phyloP scores from a whole-genome alignment of 768 basidiomycete species.

The Rhodotorula babjevae region DNA sequence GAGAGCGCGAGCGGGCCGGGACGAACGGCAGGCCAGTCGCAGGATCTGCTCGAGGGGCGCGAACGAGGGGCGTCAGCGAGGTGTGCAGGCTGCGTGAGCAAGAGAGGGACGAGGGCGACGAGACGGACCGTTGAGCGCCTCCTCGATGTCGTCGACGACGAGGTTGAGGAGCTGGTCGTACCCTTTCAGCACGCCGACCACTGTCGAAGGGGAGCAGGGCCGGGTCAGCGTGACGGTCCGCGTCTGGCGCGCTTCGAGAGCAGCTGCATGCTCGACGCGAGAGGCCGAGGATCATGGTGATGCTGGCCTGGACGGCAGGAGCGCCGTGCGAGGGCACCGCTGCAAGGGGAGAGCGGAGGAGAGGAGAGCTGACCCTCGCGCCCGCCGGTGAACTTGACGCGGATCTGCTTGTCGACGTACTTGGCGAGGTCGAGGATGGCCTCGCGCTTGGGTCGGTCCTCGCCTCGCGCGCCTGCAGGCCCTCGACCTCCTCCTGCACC shows the following conservation, averaged over 20 bases:
- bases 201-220: slow-evolving; percentile 44
- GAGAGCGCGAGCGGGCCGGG: slow-evolving; percentile 44
- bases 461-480: slow-evolving; percentile 39
- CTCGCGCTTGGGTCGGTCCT: slow-evolving; percentile 77
- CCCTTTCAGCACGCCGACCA: slow-evolving; percentile 75
- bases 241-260: too few relatives aligned
- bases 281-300: too few relatives aligned
- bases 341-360: background rate
- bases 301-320: too few relatives aligned
- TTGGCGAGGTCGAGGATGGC: slow-evolving; percentile 92
- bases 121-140: slow-evolving; percentile 64
- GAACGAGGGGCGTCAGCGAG: slow-evolving; percentile 43
- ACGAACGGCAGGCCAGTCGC: slow-evolving; percentile 52
- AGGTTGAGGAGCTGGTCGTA: slow-evolving; percentile 95
- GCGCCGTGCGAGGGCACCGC: too few relatives aligned
- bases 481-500: slow-evolving; percentile 51
- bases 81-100: background rate
- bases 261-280: too few relatives aligned
- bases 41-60: slow-evolving; percentile 52
- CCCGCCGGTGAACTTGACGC: slow-evolving; percentile 97
- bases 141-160: slow-evolving; percentile 91
- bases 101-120: background rate
- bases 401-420: slow-evolving; percentile 83
- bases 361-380: slow-evolving; percentile 54
- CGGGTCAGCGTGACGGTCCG: too few relatives aligned